A percentile compares a stretch with the other conserved stretches of the same genome.
phyloP scores from a whole-genome alignment of 2,329 filamentous ascomycete species.

The Arthrobotrys sphaeroides region DNA sequence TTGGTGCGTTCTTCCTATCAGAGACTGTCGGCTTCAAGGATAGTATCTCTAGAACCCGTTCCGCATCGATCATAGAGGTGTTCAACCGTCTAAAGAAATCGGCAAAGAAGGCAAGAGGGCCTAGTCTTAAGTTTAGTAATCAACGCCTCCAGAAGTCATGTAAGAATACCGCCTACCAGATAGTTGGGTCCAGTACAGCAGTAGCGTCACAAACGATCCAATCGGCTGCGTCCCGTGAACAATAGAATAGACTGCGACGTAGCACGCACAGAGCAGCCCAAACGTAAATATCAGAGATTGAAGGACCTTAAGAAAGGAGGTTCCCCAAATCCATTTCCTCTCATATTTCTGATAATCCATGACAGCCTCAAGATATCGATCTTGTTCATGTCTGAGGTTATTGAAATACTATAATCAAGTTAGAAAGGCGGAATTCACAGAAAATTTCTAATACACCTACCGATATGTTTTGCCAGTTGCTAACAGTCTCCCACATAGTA shows the following conservation, averaged over 20 bases:
- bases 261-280: slow-evolving; percentile 65
- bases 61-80: slow-evolving; percentile 71
- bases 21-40: slow-evolving; percentile 68
- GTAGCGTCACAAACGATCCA: slow-evolving; percentile 72
- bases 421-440: slow-evolving; percentile 2
- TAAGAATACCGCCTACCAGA: slow-evolving; percentile 58
- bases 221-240: slow-evolving; percentile 65
- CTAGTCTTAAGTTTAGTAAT: slow-evolving; percentile 55
- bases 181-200: slow-evolving; percentile 71
- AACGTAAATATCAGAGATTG: slow-evolving; percentile 65
- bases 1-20: slow-evolving; percentile 64
- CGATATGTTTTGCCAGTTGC: slow-evolving; percentile 62
- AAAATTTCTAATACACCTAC: slow-evolving; percentile 55
- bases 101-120: slow-evolving; percentile 66
- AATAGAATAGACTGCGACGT: slow-evolving; percentile 68
- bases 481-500: slow-evolving; percentile 61
- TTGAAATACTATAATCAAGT: slow-evolving; percentile 66
- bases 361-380: slow-evolving; percentile 64
- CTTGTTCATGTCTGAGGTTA: slow-evolving; percentile 66
- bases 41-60: slow-evolving; percentile 69
- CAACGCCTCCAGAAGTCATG: slow-evolving; percentile 9
- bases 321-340: slow-evolving; percentile 59
- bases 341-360: slow-evolving; percentile 61
- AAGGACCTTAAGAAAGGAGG: slow-evolving; percentile 60
- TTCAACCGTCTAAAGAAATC: slow-evolving; percentile 65